Evolutionary conservation across 1,139 yeast species (phyloP), one percentile per base, ranked within the genome.

Genomic region (Yamadazyma pseudoaaseri): DNA sequence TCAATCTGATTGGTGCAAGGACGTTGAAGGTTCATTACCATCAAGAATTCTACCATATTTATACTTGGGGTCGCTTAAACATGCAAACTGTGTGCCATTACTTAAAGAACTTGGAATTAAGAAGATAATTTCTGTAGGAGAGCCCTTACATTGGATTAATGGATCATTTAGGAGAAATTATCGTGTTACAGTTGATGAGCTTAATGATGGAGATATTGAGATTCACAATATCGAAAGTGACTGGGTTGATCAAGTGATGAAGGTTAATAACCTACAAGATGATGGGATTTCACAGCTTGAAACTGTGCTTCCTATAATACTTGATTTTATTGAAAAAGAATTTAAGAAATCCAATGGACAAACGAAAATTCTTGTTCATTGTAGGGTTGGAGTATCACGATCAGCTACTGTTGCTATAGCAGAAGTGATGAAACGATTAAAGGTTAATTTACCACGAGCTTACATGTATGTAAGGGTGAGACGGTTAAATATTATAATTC

Each of bases 61-160:
- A 47, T 92, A 89, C 52, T 66, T 92, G 36, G 98, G 98, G 0
- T 83, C 95, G 2, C 64, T 89, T 34, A 74, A 65, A 31, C 97
- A 92, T 60, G 97, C 97, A 5, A 79, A 79, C 43, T 76, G 81
- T 47, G 70, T 83, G 3, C 76, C 79, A 4, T 59, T 90, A 47
- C 62, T 92, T 37, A 58, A 64, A 20, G 73, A 71, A 33, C 60
- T 92, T 15, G 92, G 89, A 0, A 86, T 92, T 36, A 73, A 72
- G 18, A 79, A 86, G 38, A 72, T 92, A 10, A 78, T 92, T 5
- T 83, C 95, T 2, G 96, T 92, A 6, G 98, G 97, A 1, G 97
- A 90, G 51, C 65, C 63, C 8, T 64, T 87, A n/a, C 65, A 76
- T 3, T 89, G 97, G 81, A 41, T 73, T 8, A 50, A 54, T 29